Percentiles rank a stretch among this genome's conserved stretches.
Evolutionary conservation across 768 basidiomycete genomes (phyloP).

Genomic region (Phanerochaete sordida): DNA sequence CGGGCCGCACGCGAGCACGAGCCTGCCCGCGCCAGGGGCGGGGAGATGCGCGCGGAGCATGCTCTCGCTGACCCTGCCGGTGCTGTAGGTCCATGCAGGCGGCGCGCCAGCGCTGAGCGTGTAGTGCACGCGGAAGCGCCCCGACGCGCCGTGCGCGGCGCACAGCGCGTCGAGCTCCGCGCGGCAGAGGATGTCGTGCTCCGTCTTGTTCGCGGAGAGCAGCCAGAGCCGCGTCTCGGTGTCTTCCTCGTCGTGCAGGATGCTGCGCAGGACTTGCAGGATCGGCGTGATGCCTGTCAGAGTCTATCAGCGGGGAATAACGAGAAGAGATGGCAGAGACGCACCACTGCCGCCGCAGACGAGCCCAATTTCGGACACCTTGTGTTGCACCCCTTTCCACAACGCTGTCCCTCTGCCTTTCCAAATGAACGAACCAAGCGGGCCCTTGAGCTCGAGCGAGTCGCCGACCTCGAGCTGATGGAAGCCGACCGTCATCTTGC

Average conservation of each 20-base stretch:
- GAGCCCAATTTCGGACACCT: slow-evolving; percentile 43
- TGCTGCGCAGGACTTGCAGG: slow-evolving; percentile 47
- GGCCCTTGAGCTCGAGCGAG: slow-evolving; percentile 53
- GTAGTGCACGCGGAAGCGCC: slow-evolving; percentile 40
- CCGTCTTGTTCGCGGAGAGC: slow-evolving; percentile 43
- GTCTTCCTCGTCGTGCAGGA: slow-evolving; percentile 38
- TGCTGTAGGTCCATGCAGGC: slow-evolving; percentile 35
- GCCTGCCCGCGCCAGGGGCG: slow-evolving; percentile 29
- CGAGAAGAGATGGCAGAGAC: slow-evolving; percentile 2
- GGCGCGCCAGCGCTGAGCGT: slow-evolving; percentile 33
- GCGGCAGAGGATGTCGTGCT: slow-evolving; percentile 48
- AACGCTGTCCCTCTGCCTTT: slow-evolving; percentile 35
- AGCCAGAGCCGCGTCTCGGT: slow-evolving; percentile 41
- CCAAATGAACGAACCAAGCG: slow-evolving; percentile 56
- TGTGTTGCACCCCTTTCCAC: slow-evolving; percentile 33
- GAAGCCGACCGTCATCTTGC: slow-evolving; percentile 49
- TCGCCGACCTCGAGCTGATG: slow-evolving; percentile 47
- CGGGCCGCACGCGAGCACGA: slow-evolving; percentile 53
- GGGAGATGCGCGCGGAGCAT: slow-evolving; percentile 42
- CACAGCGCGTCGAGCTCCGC: slow-evolving; percentile 43
- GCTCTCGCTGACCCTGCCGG: slow-evolving; percentile 36
- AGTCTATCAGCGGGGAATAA: neutral
- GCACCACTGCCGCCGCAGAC: slow-evolving; percentile 55
- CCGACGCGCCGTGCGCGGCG: slow-evolving; percentile 18
- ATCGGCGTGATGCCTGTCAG: slow-evolving; percentile 51